Percentiles rank a stretch among this genome's conserved stretches.
Conservation (phyloP, 805 yeast species). For the Kodamaea neixiangensis region DNA sequence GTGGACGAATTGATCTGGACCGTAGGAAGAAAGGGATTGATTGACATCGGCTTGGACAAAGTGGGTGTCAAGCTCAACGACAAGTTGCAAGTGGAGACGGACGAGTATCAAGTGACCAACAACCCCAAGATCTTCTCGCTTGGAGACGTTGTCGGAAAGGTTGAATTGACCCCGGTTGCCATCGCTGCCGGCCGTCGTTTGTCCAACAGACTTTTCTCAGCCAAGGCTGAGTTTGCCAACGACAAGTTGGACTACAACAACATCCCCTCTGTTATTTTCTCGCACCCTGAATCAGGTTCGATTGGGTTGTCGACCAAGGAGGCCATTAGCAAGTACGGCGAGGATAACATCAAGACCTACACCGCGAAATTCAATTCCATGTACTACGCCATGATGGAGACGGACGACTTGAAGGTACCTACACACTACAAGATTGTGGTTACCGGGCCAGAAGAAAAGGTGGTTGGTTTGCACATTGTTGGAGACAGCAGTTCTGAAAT, state of each 20-base stretch:
- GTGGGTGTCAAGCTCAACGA: conserved; percentile 68
- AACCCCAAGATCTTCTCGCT: conserved; percentile 73
- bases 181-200: conserved; percentile 97
- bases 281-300: conserved; percentile 97
- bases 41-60: conserved; percentile 73
- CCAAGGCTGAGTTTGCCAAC: conserved; percentile 65
- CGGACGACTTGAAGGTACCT: conserved; percentile 72
- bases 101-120: conserved; percentile 84
- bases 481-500: conserved; percentile 93
- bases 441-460: conserved; percentile 83
- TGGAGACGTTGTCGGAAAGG: conserved; percentile 93
- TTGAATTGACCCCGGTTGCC: conserved; percentile 97
- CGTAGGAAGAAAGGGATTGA: conserved; percentile 80
- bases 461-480: conserved; percentile 90
- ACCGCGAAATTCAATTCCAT: conserved; percentile 82
- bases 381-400: conserved; percentile 83
- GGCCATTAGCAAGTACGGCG: conserved; percentile 79
- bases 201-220: conserved; percentile 84
- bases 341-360: conserved; percentile 78
- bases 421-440: conserved; percentile 82
- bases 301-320: conserved; percentile 82
- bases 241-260: conserved; percentile 84
- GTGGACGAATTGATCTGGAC: conserved; percentile 93
- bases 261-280: conserved; percentile 94
- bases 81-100: conserved; percentile 67